Conservation (phyloP, 371 early-diverging fungal genomes). For the Fennellomyces sp. region DNA sequence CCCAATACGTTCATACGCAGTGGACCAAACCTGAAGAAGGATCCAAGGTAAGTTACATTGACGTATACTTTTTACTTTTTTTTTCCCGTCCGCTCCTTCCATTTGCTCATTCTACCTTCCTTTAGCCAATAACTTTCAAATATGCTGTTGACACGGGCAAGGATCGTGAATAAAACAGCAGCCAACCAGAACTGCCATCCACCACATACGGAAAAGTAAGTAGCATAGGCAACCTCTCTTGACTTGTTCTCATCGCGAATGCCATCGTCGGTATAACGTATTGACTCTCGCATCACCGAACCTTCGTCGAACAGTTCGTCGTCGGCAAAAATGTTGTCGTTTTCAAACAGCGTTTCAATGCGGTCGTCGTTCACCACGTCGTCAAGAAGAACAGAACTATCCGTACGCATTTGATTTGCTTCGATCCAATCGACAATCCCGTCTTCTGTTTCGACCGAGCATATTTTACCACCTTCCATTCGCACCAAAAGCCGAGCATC, state of each 20-base stretch:
- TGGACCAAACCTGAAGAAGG: constrained; percentile 39
- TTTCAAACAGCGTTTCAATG: constrained; percentile 36
- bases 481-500: constrained; percentile 66
- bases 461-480: constrained; percentile 13
- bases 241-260: constrained; percentile 6
- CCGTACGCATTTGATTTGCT: constrained; percentile 4
- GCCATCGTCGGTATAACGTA: constrained; percentile 21
- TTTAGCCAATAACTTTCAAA: constrained; percentile 56
- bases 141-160: constrained; percentile 37
- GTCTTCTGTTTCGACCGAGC: constrained; percentile 4
- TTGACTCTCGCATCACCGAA: constrained; percentile 37
- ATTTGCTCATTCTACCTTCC: constrained; percentile 34
- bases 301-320: constrained; percentile 40
- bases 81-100: background rate
- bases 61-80: background rate
- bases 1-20: constrained; percentile 14
- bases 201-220: constrained; percentile 48
- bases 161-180: constrained; percentile 31
- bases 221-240: constrained; percentile 39
- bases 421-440: constrained; percentile 12
- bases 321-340: constrained; percentile 18
- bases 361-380: constrained; percentile 19
- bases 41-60: background rate
- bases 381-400: background rate
- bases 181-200: constrained; percentile 45